Evolutionary conservation across 2,329 filamentous ascomycete genomes (phyloP).

Genomic region (Fusarium sp.): DNA sequence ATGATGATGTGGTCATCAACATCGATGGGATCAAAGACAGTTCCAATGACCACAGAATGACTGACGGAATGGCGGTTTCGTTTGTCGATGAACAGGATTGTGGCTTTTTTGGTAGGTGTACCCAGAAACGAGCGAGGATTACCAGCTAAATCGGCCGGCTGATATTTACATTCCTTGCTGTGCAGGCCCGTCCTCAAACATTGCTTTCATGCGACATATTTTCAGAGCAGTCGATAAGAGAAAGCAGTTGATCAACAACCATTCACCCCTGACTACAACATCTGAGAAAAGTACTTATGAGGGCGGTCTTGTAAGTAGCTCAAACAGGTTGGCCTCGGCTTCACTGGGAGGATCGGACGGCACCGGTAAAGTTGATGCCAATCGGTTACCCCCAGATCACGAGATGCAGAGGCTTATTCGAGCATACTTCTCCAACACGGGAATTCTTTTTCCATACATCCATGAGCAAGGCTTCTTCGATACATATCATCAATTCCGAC

Average conservation of each 20-base stretch:
- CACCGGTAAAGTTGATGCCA: background rate
- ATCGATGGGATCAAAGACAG: background rate
- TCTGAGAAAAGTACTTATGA: background rate
- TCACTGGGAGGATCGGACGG: background rate
- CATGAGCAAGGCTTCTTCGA: slow-evolving; percentile 44
- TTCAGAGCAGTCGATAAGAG: background rate
- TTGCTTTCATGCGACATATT: slow-evolving; percentile 7
- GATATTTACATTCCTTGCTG: background rate
- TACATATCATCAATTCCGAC: slow-evolving; percentile 30
- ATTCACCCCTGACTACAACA: background rate
- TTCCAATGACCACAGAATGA: background rate
- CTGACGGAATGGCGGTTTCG: slow-evolving; percentile 6
- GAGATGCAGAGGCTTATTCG: slow-evolving; percentile 37
- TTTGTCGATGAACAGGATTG: slow-evolving; percentile 16
- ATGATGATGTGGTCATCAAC: background rate
- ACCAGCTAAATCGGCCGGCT: background rate
- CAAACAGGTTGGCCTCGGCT: background rate
- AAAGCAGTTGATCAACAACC: background rate
- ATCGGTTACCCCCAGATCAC: slow-evolving; percentile 32
- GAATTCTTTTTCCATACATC: slow-evolving; percentile 47
- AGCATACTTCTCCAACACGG: slow-evolving; percentile 45
- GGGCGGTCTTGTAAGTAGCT: background rate
- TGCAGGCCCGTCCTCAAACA: background rate
- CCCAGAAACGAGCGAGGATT: background rate
- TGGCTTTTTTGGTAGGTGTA: slow-evolving; percentile 4